Conservation (phyloP, 139 green algal species). For the Ostreobium quekettii region DNA sequence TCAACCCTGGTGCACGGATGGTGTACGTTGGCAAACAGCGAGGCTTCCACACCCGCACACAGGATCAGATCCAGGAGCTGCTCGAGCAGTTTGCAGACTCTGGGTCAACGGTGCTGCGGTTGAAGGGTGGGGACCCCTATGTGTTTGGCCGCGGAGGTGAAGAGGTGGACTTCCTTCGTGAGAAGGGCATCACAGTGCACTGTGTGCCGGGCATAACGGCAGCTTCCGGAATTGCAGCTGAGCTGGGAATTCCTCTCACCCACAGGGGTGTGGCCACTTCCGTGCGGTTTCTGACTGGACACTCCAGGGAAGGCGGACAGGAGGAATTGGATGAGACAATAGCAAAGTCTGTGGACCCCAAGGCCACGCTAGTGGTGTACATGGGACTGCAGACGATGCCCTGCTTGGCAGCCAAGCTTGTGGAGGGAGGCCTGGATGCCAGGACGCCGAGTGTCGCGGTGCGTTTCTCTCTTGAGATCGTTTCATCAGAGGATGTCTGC, state of each 20-base stretch:
- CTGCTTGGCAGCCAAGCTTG: conserved; percentile 51
- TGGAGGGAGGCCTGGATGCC: conserved; percentile 6
- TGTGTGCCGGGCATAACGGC: conserved; percentile 79
- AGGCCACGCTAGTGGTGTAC: conserved; percentile 96
- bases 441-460: conserved; percentile 77
- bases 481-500: no score
- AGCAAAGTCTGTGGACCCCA: conserved; percentile 51
- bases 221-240: conserved; percentile 62
- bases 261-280: conserved; percentile 88
- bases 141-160: conserved; percentile 93
- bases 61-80: conserved; percentile 90
- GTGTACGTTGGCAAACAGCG: conserved; percentile 95
- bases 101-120: conserved; percentile 61
- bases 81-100: conserved; percentile 79
- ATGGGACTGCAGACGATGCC: conserved; percentile 93
- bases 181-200: conserved; percentile 69
- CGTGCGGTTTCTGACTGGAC: conserved; percentile 84
- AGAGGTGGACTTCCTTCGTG: conserved; percentile 79
- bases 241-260: conserved; percentile 89
- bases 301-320: conserved; percentile 75
- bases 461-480: no score
- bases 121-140: conserved; percentile 91
- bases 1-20: conserved; percentile 64
- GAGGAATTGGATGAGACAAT: conserved; percentile 51
- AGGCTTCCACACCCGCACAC: conserved; percentile 88